Evolutionary conservation across 75 land plant species (phyloP).

Genomic region (Larix kaempferi): DNA sequence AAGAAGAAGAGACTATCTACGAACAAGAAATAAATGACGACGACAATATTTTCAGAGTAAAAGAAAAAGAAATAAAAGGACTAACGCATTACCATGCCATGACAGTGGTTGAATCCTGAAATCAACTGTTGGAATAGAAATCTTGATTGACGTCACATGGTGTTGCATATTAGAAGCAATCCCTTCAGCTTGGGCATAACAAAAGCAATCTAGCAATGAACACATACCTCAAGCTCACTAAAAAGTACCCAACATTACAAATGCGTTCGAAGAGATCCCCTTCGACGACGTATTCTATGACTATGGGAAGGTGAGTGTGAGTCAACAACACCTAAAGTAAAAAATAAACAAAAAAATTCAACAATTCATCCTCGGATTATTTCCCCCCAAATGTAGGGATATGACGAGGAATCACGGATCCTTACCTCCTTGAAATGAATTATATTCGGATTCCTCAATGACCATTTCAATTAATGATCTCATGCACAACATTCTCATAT

Average conservation of each 20-base stretch:
- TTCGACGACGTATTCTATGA: slow-evolving; percentile 70
- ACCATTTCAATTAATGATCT: slow-evolving; percentile 67
- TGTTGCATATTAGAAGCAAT: background rate
- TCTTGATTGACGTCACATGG: slow-evolving; percentile 30
- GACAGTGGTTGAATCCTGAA: slow-evolving; percentile 70
- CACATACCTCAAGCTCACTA: slow-evolving; percentile 81
- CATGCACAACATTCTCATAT: slow-evolving; percentile 63
- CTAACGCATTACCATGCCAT: slow-evolving; percentile 46
- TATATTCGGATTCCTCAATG: slow-evolving; percentile 64
- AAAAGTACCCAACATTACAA: slow-evolving; percentile 58
- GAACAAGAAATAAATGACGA: too few species aligned
- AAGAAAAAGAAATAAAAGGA: too few species aligned
- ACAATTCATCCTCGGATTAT: background rate
- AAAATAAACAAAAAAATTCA: too few species aligned
- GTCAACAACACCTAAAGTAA: slow-evolving; percentile 55
- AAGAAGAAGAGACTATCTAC: too few species aligned
- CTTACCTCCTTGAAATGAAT: slow-evolving; percentile 68
- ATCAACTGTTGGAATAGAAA: slow-evolving; percentile 70
- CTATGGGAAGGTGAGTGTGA: slow-evolving; percentile 61
- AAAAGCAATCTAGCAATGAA: too few species aligned
- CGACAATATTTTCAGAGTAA: too few species aligned
- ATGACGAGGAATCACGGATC: background rate
- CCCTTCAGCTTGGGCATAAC: background rate
- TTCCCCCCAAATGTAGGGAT: background rate
- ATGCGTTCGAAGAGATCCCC: slow-evolving; percentile 70